These are phyloP conservation scores for Gentiana straminea DNA, from an alignment of 257 asterid species.

Conservation along the genomic window DNA sequence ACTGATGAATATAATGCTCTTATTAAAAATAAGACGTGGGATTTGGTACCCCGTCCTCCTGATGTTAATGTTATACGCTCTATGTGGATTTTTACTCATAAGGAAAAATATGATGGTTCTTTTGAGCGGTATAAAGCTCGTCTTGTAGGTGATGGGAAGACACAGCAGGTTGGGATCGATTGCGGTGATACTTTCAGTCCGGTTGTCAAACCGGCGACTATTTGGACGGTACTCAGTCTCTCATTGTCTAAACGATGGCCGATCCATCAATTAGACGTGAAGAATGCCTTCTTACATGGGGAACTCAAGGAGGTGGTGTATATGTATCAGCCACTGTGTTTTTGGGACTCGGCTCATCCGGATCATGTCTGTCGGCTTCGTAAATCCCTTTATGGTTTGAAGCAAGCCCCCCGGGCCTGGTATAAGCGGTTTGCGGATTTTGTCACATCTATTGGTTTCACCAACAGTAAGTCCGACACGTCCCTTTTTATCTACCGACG, in stretches of 20 bases:
- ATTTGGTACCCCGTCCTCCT: background rate
- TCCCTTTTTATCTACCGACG: too few relatives aligned
- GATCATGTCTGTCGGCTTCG: background rate
- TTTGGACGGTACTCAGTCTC: background rate
- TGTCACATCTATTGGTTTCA: background rate
- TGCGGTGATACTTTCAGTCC: background rate
- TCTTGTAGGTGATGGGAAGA: background rate
- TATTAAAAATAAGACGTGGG: background rate
- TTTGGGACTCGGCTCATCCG: background rate
- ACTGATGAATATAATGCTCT: too few relatives aligned
- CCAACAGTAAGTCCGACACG: background rate
- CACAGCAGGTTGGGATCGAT: background rate
- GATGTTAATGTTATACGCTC: background rate
- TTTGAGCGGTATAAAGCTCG: background rate
- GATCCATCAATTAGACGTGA: background rate
- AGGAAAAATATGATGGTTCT: background rate
- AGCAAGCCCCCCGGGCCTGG: slow-evolving; percentile 1
- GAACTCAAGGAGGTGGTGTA: background rate
- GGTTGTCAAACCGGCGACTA: slow-evolving; percentile 2
- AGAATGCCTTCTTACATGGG: background rate
- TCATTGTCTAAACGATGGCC: slow-evolving; percentile 2
- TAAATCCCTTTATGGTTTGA: background rate
- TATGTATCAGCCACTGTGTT: background rate
- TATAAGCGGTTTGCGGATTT: background rate
- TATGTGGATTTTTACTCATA: background rate